Conservation (phyloP, 306 rosid species). For the Casuarina equisetifolia region DNA sequence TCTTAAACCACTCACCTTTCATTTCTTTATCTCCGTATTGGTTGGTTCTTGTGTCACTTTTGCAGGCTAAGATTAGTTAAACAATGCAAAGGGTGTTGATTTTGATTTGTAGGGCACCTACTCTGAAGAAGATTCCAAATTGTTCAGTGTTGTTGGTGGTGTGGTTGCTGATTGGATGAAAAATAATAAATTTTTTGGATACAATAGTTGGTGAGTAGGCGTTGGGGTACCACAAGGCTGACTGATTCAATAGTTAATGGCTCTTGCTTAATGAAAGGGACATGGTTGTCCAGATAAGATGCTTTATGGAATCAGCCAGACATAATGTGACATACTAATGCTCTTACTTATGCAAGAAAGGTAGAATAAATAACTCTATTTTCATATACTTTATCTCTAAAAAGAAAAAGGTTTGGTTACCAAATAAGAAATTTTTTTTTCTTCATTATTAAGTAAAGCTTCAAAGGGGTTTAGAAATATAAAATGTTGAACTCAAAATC, state of each 20-base stretch:
- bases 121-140: slow-evolving; percentile 35
- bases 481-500: too few species aligned
- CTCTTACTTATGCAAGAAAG: neutral
- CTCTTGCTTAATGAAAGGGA: slow-evolving; percentile 20
- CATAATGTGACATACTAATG: slow-evolving; percentile 24
- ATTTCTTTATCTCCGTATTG: slow-evolving; percentile 12
- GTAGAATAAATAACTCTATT: neutral
- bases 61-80: slow-evolving; percentile 5
- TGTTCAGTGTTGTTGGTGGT: slow-evolving; percentile 22
- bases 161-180: slow-evolving; percentile 25
- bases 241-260: slow-evolving; percentile 37
- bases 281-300: slow-evolving; percentile 25
- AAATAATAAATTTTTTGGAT: neutral
- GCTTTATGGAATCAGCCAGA: slow-evolving; percentile 32
- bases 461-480: neutral
- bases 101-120: slow-evolving; percentile 20
- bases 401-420: too few species aligned
- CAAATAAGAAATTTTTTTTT: too few species aligned
- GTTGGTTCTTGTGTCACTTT: slow-evolving; percentile 26
- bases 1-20: slow-evolving; percentile 13
- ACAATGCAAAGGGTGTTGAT: slow-evolving; percentile 19
- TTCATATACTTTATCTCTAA: too few species aligned
- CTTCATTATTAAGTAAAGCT: neutral
- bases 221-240: slow-evolving; percentile 4
- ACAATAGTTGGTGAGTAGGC: slow-evolving; percentile 22